Conservation (phyloP, 1,284 basidiomycete species). For the Ceratobasidium sp. region DNA sequence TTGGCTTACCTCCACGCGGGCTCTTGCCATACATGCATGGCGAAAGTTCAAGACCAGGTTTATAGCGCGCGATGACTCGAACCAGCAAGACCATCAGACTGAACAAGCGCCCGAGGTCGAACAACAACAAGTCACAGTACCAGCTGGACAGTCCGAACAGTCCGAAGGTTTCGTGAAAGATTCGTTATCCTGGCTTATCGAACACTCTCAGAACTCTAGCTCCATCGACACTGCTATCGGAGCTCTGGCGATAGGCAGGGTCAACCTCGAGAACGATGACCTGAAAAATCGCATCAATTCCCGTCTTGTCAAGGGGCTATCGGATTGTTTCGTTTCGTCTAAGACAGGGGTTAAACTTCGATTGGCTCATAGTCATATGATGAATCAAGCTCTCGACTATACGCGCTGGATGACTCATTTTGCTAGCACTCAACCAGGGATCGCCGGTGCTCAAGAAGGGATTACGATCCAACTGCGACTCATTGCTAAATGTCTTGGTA, state of each 20-base stretch:
- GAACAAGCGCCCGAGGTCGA: too few relatives aligned
- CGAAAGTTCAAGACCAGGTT: too few relatives aligned
- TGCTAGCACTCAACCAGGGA: too few relatives aligned
- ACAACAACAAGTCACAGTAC: too few relatives aligned
- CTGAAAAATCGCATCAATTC: not conserved
- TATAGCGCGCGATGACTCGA: too few relatives aligned
- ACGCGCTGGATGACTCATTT: conserved; percentile 25
- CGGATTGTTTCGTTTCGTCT: not conserved
- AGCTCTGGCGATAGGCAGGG: conserved; percentile 8
- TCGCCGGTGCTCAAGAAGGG: not conserved
- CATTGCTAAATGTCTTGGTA: not conserved
- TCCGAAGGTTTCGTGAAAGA: conserved; percentile 3
- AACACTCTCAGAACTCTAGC: conserved; percentile 10
- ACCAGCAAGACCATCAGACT: too few relatives aligned
- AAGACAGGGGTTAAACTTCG: not conserved
- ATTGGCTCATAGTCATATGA: not conserved
- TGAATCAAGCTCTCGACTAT: conserved; percentile 5
- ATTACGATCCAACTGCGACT: not conserved
- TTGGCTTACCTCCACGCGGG: too few relatives aligned
- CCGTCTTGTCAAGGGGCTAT: conserved; percentile 23
- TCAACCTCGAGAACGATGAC: not conserved
- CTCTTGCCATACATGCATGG: too few relatives aligned
- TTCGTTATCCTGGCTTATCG: conserved; percentile 8
- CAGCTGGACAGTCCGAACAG: too few relatives aligned
- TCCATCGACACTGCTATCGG: conserved; percentile 28